Evolutionary conservation across 768 basidiomycete genomes (phyloP), one percentile per base, ranked within the genome.

Genomic region (Calvatia gigantea): DNA sequence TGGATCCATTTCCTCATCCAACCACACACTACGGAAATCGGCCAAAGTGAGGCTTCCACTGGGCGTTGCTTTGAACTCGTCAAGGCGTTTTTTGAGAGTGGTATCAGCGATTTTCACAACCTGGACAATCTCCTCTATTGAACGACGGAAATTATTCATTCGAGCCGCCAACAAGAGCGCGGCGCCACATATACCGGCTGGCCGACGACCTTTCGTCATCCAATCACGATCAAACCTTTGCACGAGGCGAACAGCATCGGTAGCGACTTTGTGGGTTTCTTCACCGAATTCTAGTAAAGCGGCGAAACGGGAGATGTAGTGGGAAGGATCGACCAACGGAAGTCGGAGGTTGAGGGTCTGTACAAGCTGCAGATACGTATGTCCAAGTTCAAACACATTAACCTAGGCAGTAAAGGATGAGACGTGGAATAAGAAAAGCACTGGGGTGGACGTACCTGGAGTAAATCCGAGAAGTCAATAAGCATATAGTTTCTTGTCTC

Each of bases 41-140:
- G 86, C 85, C 49, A 99, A 75, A 1, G 94, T 95, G 63, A 98
- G 71, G 33, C 79, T 78, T 11, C 91, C 94, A 63, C 89, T 92
- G 0, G 88, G 86, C 1, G 94, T 98, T 61, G 82, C 84, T 67
- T 87, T 91, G 77, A 99, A 99, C 73, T 99, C 97, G 23, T 94
- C 90, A 14, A 99, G 74, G 15, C 97, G 83, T 70, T 96, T 98
- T 73, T 87, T 86, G 39, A 99, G 72, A 3, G 97, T 99, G 9
- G 86, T 87, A 64, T 98, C 94, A n/a, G 94, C 93, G 61, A 98
- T 97, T 73, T 98, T 99, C 61, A 98, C 97, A 14, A 99, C 94
- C 67, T 99, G 97, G 17, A 98, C 94, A 44, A 99, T 90, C 70
- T 99, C 97, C 66, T 95, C 91, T 9, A 98, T 80, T 23, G 88